These are phyloP conservation scores for Nannochloropsis gaditana DNA, from an alignment of 108 stramenopile species.

Conservation along the genomic window DNA sequence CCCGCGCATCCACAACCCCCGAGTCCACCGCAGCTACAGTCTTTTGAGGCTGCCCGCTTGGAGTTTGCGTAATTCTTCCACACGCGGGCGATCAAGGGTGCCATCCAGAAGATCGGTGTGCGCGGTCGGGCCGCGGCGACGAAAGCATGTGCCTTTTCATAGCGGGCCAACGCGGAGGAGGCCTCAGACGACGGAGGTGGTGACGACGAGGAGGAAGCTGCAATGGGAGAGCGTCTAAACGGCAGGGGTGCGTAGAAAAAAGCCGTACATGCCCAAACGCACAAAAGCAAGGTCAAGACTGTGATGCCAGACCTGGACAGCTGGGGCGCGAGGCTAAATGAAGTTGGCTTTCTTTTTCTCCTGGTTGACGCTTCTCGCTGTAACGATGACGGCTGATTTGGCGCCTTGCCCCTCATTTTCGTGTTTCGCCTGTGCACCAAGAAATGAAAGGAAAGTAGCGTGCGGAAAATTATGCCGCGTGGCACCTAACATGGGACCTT, in stretches of 20 bases:
- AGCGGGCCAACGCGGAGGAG: not conserved
- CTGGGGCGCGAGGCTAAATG: no score
- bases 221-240: not conserved
- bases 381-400: no score
- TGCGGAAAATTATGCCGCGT: no score
- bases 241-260: not conserved
- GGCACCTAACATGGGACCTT: no score
- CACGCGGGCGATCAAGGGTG: not conserved
- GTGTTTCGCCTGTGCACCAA: no score
- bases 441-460: no score
- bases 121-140: not conserved
- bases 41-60: not conserved
- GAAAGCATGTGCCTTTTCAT: not conserved
- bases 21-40: not conserved
- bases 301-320: no score
- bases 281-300: not conserved
- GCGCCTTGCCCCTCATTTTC: no score
- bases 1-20: not conserved
- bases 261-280: not conserved
- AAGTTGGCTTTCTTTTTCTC: no score
- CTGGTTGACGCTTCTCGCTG: no score
- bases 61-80: not conserved
- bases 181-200: not conserved
- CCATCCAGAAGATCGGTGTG: slow-evolving; percentile 4
- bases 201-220: not conserved